Evolutionary conservation across 805 yeast genomes (phyloP).

Genomic region (Barnettozyma californica): DNA sequence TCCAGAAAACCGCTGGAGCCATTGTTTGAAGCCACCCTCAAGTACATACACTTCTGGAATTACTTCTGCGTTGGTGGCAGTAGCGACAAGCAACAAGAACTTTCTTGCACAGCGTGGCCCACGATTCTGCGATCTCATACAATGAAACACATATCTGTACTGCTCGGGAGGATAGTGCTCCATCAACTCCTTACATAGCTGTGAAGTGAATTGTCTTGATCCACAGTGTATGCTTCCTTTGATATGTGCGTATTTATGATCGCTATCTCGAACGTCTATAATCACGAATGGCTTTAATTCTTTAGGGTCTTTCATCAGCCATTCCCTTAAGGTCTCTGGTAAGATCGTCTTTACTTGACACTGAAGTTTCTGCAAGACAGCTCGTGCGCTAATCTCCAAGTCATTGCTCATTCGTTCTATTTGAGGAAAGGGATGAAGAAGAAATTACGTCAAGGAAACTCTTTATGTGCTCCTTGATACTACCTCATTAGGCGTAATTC

Average conservation of each 20-base stretch:
- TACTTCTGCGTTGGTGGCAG: slow-evolving; percentile 1
- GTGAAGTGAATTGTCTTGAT: slow-evolving; percentile 8
- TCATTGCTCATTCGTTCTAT: background rate
- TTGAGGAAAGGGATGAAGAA: background rate
- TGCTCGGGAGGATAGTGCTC: slow-evolving; percentile 1
- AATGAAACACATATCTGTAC: slow-evolving; percentile 17
- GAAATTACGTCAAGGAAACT: background rate
- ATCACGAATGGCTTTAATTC: slow-evolving; percentile 1
- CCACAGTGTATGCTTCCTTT: slow-evolving; percentile 12
- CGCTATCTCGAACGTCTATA: slow-evolving; percentile 20
- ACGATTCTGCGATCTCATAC: slow-evolving; percentile 22
- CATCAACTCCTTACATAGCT: slow-evolving; percentile 2
- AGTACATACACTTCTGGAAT: slow-evolving; percentile 15
- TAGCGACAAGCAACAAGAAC: slow-evolving; percentile 9
- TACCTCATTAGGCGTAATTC: background rate
- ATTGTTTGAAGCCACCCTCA: slow-evolving; percentile 21
- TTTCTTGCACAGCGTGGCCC: slow-evolving; percentile 17
- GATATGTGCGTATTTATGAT: slow-evolving; percentile 12
- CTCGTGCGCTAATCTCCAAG: background rate
- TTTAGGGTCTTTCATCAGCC: background rate
- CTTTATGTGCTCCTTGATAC: background rate
- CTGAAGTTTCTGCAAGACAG: background rate
- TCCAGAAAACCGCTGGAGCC: slow-evolving; percentile 16
- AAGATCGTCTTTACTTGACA: background rate
- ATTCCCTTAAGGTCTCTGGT: background rate